Evolutionary conservation across 179 eudicot species (phyloP).

Genomic region (Corrigiola litoralis): DNA sequence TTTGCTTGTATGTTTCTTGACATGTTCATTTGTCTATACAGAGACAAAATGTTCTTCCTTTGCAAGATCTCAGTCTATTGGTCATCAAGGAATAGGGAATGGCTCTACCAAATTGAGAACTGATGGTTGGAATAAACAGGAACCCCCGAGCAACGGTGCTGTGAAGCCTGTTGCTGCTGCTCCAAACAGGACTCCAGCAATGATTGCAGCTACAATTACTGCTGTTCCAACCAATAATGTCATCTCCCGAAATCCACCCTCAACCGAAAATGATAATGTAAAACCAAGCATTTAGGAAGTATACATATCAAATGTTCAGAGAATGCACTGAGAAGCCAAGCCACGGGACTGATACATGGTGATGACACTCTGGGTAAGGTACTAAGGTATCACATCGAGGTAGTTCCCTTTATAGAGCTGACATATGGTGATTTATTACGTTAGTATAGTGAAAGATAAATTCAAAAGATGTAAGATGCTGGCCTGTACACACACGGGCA

Average conservation of each 20-base stretch:
- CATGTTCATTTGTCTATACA: slow-evolving; percentile 27
- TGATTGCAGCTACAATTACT: slow-evolving; percentile 27
- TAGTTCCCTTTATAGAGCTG: slow-evolving; percentile 5
- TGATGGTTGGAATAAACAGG: slow-evolving; percentile 33
- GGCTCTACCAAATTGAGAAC: slow-evolving; percentile 25
- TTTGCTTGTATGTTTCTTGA: neutral
- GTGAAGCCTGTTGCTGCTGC: slow-evolving; percentile 23
- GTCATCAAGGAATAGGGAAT: slow-evolving; percentile 30
- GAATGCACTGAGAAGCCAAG: slow-evolving; percentile 12
- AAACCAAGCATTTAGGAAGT: slow-evolving; percentile 29
- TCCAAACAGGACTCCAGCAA: slow-evolving; percentile 14
- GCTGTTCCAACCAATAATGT: slow-evolving; percentile 29
- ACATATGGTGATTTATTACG: slow-evolving; percentile 8
- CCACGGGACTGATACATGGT: slow-evolving; percentile 7
- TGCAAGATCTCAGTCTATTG: slow-evolving; percentile 45
- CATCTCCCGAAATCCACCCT: slow-evolving; percentile 30
- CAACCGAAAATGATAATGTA: slow-evolving; percentile 38
- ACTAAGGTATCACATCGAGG: neutral
- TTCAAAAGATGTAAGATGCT: slow-evolving; percentile 18
- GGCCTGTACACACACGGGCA: slow-evolving; percentile 16
- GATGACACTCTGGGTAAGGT: neutral
- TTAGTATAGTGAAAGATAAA: slow-evolving; percentile 8
- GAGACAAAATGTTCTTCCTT: slow-evolving; percentile 61
- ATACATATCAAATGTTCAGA: slow-evolving; percentile 3
- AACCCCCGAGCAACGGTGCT: slow-evolving; percentile 27